These are phyloP conservation scores for Bonnemaisonia californica DNA, from an alignment of 31 red algal species.

Conservation along the genomic window DNA sequence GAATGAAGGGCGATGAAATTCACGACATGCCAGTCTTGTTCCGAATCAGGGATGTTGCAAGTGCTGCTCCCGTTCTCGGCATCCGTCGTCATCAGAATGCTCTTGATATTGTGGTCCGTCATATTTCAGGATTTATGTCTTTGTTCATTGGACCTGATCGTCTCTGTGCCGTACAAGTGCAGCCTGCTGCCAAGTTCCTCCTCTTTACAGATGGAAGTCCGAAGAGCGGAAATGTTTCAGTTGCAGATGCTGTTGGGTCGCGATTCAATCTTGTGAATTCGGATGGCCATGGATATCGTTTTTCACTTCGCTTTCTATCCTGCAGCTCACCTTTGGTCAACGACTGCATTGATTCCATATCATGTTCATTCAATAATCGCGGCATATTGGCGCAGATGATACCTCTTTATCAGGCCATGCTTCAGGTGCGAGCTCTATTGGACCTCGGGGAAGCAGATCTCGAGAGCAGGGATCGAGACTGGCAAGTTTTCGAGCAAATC, in stretches of 20 bases:
- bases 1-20: slow-evolving; percentile 20
- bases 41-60: slow-evolving; percentile 60
- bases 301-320: background rate
- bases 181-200: background rate
- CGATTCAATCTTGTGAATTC: background rate
- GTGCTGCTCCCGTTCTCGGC: slow-evolving; percentile 56
- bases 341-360: background rate
- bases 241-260: background rate
- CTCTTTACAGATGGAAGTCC: background rate
- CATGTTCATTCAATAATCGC: background rate
- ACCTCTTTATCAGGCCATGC: background rate
- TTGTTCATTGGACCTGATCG: slow-evolving; percentile 69
- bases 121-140: slow-evolving; percentile 38
- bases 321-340: background rate
- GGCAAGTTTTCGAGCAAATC: background rate
- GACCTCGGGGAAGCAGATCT: background rate
- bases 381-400: background rate
- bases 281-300: background rate
- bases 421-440: background rate
- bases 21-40: slow-evolving; percentile 28
- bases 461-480: background rate
- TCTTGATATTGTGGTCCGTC: slow-evolving; percentile 58
- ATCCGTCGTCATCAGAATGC: slow-evolving; percentile 46
- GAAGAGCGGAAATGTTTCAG: background rate
- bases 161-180: slow-evolving; percentile 50